Conservation (phyloP, 495 filamentous ascomycete genomes). For the Penicillium mononematosum region DNA sequence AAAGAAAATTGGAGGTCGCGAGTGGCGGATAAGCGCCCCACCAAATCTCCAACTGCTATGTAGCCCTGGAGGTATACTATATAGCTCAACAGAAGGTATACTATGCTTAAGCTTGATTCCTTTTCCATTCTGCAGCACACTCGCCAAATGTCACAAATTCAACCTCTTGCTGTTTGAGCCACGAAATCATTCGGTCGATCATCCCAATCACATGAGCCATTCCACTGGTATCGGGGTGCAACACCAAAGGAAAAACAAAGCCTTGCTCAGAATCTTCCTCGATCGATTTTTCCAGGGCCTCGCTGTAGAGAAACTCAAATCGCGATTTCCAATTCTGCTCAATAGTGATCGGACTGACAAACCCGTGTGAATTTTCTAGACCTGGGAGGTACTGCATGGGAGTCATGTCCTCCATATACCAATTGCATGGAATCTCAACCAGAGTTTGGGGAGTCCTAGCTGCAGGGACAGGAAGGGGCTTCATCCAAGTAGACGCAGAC, state of each 20-base stretch:
- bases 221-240: conserved; percentile 62
- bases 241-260: conserved; percentile 47
- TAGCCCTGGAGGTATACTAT: no score
- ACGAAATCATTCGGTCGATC: conserved; percentile 54
- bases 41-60: not conserved
- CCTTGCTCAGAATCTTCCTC: conserved; percentile 27
- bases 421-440: conserved; percentile 55
- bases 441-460: conserved; percentile 35
- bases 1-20: not conserved
- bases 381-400: conserved; percentile 54
- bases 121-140: conserved; percentile 20
- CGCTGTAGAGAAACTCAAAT: conserved; percentile 39
- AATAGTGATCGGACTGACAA: conserved; percentile 50
- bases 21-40: conserved; percentile 4
- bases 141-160: conserved; percentile 19
- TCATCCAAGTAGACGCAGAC: conserved; percentile 55
- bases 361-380: conserved; percentile 51
- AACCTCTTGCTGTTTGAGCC: conserved; percentile 46
- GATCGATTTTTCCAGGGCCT: conserved; percentile 28
- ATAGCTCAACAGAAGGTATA: no score
- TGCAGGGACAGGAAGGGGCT: conserved; percentile 39
- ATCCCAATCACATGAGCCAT: conserved; percentile 63
- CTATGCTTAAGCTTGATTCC: not conserved
- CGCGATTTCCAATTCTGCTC: conserved; percentile 57
- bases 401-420: conserved; percentile 60